Percentiles rank a stretch among this genome's conserved stretches.
phyloP scores from a whole-genome alignment of 805 yeast species.

The Candida jianshihensis region DNA sequence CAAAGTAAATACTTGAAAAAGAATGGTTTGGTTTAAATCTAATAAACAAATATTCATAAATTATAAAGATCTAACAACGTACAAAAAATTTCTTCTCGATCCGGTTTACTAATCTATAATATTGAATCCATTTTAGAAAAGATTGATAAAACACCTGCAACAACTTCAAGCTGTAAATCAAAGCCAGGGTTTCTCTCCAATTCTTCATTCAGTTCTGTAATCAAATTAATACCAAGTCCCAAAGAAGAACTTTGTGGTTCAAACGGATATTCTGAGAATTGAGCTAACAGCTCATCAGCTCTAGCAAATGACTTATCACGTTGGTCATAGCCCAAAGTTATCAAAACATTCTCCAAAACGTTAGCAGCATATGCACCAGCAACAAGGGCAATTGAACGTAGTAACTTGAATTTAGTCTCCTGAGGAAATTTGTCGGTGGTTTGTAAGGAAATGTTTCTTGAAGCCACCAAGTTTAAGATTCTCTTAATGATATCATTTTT shows the following conservation, averaged over 20 bases:
- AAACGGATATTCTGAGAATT: slow-evolving; percentile 84
- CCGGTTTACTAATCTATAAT: slow-evolving; percentile 38
- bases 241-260: slow-evolving; percentile 48
- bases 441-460: slow-evolving; percentile 57
- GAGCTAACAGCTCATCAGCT: slow-evolving; percentile 85
- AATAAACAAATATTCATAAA: no score
- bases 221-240: slow-evolving; percentile 68
- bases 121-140: slow-evolving; percentile 90
- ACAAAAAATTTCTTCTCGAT: no score
- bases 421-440: slow-evolving; percentile 63
- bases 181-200: slow-evolving; percentile 29
- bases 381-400: slow-evolving; percentile 76
- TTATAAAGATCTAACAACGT: no score
- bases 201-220: slow-evolving; percentile 37
- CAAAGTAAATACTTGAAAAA: slow-evolving; percentile 10
- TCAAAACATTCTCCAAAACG: slow-evolving; percentile 84
- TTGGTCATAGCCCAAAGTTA: slow-evolving; percentile 71
- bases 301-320: slow-evolving; percentile 89
- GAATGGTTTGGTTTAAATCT: no score
- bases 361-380: slow-evolving; percentile 94
- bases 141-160: slow-evolving; percentile 88
- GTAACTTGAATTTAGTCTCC: slow-evolving; percentile 55
- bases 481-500: slow-evolving; percentile 77
- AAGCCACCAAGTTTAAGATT: slow-evolving; percentile 59
- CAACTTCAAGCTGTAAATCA: slow-evolving; percentile 74